Base-by-base conservation (phyloP, 495 filamentous ascomycete species). In the Penicillium lagena region DNA sequence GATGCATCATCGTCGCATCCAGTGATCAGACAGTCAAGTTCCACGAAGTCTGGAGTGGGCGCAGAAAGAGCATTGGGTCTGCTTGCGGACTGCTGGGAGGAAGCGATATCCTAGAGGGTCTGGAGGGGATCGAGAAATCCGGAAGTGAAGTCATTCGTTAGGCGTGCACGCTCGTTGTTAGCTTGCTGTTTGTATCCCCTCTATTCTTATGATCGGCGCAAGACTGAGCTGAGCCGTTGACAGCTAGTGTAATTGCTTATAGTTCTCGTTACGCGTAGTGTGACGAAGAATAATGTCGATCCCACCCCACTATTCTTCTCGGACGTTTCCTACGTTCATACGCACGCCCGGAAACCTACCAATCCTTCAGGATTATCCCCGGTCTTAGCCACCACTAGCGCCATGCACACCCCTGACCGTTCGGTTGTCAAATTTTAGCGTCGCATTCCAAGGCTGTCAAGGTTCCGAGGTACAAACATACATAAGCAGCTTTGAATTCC, bases 21-120 rank as follows among this genome's bases (percentile, higher is more conserved):
- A 96, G 90, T 54, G 93, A 96, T 65, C 84, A 87, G 59, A 94
- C 82, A 54, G 87, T 98, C 60, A 90, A 93, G 63, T 98, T 97
- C 51, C 91, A 98, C 61, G 90, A 97, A 64, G 80, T 98, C 9
- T 97, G 90, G 94, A 73, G 73, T 11, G 80, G 82, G 11, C 70
- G 76, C 9, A 75, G 70, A 49, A 84, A 78, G 61, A 68, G 68
- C 5, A 75, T 73, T 3, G 63, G 74, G 4, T 70, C 73, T 13
- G 74, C 75, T 9, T 71, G 68, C 34, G 89, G 91, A 7, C 67
- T 88, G 39, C 71, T 96, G 31, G 89, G 86, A 15, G 86, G 90
- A 4, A 95, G 90, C 59, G 81, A 83, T 56, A 95, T 98, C 49
- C 74, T 98, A 11, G 90, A 96, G 61, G 75, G 78, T 11, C 63